A percentile compares a stretch with the other conserved stretches of the same genome.
phyloP scores from a whole-genome alignment of 2,329 filamentous ascomycete genomes.

The Shiraia bambusicola region DNA sequence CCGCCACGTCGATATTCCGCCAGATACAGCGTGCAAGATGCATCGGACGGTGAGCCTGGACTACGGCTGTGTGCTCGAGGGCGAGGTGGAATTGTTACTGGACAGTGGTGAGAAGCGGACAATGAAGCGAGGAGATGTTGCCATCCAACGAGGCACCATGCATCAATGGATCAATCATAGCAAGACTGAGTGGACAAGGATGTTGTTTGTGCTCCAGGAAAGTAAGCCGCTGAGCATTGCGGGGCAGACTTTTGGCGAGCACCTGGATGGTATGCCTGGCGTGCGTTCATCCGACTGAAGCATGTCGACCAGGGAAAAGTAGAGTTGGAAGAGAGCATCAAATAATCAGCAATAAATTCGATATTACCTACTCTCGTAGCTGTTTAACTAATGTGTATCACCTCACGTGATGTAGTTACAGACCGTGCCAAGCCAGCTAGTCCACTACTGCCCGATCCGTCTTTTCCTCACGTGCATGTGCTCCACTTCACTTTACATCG shows the following conservation, averaged over 20 bases:
- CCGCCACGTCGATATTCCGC: conserved; percentile 45
- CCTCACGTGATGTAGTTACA: no score
- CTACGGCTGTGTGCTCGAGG: conserved; percentile 45
- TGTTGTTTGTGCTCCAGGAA: conserved; percentile 43
- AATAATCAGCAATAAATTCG: no score
- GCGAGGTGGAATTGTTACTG: conserved; percentile 42
- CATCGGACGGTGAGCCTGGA: conserved; percentile 45
- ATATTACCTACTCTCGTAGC: no score
- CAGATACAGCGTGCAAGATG: conserved; percentile 41
- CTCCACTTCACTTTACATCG: conserved; percentile 4
- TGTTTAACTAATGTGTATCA: no score
- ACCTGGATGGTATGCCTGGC: conserved; percentile 40
- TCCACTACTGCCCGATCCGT: conserved; percentile 15
- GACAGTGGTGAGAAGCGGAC: conserved; percentile 42
- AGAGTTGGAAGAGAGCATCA: background rate
- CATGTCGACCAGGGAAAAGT: background rate
- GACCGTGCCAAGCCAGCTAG: conserved; percentile 23
- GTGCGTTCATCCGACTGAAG: conserved; percentile 38
- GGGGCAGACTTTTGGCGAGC: conserved; percentile 36
- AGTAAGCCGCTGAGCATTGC: conserved; percentile 38
- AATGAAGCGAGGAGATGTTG: conserved; percentile 43
- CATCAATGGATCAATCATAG: conserved; percentile 44
- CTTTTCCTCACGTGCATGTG: conserved; percentile 14
- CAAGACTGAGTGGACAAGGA: conserved; percentile 38
- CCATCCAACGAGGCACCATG: conserved; percentile 45